Percentiles rank a stretch among this genome's conserved stretches.
Evolutionary conservation across 2,329 filamentous ascomycete genomes (phyloP).

Genomic region (Verticillium zaregamsianum): DNA sequence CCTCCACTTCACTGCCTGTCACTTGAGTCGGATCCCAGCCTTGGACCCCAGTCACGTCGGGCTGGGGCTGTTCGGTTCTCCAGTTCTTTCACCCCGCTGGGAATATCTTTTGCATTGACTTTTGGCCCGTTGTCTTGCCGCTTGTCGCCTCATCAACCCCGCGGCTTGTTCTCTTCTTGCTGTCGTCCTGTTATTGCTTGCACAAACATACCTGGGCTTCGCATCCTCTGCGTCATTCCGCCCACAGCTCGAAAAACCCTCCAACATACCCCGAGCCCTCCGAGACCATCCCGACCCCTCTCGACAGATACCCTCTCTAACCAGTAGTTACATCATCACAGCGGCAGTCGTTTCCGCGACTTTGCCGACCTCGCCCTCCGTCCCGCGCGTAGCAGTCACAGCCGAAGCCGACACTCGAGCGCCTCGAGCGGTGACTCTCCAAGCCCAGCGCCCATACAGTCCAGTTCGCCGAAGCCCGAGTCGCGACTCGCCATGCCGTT

Average conservation of each 20-base stretch:
- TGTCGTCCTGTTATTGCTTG: neutral
- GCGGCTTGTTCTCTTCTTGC: neutral
- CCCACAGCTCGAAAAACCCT: neutral
- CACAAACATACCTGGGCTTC: neutral
- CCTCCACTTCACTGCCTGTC: neutral
- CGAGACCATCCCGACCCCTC: neutral
- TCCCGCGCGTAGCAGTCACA: neutral
- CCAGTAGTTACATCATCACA: neutral
- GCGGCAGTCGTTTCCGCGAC: conserved; percentile 1
- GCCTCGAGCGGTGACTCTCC: neutral
- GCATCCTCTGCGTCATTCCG: neutral
- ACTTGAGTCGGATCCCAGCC: neutral
- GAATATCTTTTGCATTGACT: neutral
- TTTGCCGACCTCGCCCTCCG: conserved; percentile 1
- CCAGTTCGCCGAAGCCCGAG: conserved; percentile 7
- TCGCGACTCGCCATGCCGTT: conserved; percentile 21
- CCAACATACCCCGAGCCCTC: neutral
- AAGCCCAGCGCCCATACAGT: neutral
- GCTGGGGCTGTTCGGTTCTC: neutral
- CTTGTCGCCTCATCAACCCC: neutral
- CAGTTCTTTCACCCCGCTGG: neutral
- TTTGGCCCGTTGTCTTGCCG: neutral
- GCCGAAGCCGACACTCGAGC: neutral
- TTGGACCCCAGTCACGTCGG: neutral
- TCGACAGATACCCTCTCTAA: neutral